A percentile compares a stretch with the other conserved stretches of the same genome.
These are phyloP conservation scores for Sanghuangporus weigelae DNA, from an alignment of 1,284 basidiomycete species.

Conservation along the genomic window DNA sequence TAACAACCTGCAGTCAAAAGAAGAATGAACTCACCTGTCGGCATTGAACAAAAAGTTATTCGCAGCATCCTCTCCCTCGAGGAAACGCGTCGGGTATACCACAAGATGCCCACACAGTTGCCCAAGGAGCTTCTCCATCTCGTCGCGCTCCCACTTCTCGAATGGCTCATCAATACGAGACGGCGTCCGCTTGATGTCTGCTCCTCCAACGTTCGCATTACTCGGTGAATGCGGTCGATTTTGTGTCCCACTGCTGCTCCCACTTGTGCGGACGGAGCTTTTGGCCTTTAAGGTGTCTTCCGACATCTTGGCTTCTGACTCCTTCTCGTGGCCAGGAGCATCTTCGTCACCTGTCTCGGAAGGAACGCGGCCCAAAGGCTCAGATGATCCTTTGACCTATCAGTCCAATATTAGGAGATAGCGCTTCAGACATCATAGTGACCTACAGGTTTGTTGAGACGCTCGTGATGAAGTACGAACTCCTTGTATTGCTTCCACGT, in stretches of 20 bases:
- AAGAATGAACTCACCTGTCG: conserved; percentile 51
- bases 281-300: conserved; percentile 6
- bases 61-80: conserved; percentile 81
- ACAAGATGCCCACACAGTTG: conserved; percentile 84
- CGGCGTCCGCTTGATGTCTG: conserved; percentile 37
- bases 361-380: conserved; percentile 49
- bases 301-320: not conserved
- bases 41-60: conserved; percentile 91
- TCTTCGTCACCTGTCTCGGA: conserved; percentile 52
- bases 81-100: conserved; percentile 74
- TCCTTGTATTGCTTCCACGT: conserved; percentile 96
- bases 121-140: conserved; percentile 80
- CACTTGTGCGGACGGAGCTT: conserved; percentile 6
- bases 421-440: not conserved
- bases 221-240: conserved; percentile 11
- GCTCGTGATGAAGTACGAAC: conserved; percentile 73
- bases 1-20: not conserved
- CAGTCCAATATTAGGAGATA: conserved; percentile 11
- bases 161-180: conserved; percentile 62
- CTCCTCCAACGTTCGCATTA: conserved; percentile 22
- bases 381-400: conserved; percentile 42
- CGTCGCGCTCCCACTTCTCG: conserved; percentile 76
- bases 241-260: not conserved
- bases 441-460: conserved; percentile 62
- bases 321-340: conserved; percentile 25